Percentiles rank a stretch among this genome's conserved stretches.
These are phyloP conservation scores for Sphagnum contortum DNA, from an alignment of 225 moss, liverwort and hornwort genomes.

Conservation along the genomic window DNA sequence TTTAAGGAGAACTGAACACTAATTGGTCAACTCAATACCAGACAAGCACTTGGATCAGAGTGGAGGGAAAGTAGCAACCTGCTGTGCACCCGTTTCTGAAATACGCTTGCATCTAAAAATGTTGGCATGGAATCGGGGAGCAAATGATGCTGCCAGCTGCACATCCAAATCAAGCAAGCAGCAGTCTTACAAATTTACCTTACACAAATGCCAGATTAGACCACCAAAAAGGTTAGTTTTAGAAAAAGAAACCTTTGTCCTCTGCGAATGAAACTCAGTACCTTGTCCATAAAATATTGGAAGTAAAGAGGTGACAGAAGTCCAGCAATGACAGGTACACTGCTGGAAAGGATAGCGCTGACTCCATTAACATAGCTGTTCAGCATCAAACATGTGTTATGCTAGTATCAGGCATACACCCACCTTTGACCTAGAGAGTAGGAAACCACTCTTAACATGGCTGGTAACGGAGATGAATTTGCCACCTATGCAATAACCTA, in stretches of 20 bases:
- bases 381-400: background rate
- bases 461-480: too few species aligned
- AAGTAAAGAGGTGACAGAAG: conserved; percentile 87
- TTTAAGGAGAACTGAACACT: too few species aligned
- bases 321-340: conserved; percentile 91
- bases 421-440: background rate
- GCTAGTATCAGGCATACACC: background rate
- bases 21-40: too few species aligned
- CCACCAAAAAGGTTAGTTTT: background rate
- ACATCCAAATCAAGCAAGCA: conserved; percentile 14
- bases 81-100: conserved; percentile 98
- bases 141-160: conserved; percentile 98
- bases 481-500: too few species aligned
- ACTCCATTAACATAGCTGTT: conserved; percentile 97
- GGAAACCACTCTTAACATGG: too few species aligned
- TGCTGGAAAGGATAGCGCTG: conserved; percentile 91
- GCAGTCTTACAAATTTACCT: background rate
- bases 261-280: conserved; percentile 3
- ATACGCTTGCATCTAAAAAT: conserved; percentile 98
- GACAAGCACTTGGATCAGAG: too few species aligned
- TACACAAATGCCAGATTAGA: background rate
- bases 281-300: conserved; percentile 99
- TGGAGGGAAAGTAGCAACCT: conserved; percentile 25
- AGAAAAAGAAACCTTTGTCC: background rate
- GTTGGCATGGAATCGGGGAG: conserved; percentile 86